Evolutionary conservation across 2,329 filamentous ascomycete species (phyloP).

Genomic region (Nigrograna mackinnonii): DNA sequence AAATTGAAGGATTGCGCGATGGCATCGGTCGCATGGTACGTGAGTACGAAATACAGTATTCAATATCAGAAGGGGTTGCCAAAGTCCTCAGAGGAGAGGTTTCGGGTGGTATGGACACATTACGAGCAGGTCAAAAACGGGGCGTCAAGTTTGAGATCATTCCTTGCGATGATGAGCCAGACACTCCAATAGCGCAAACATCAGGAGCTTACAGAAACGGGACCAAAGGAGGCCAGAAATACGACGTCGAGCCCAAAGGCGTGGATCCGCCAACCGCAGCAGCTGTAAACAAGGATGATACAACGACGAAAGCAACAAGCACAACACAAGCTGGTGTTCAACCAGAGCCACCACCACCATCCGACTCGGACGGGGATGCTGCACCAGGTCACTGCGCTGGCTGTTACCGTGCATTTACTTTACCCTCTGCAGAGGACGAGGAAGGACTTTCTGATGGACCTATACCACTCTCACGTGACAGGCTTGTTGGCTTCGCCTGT

Average conservation of each 20-base stretch:
- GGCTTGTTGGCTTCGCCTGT: constrained; percentile 78
- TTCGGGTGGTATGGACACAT: constrained; percentile 75
- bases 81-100: constrained; percentile 87
- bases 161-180: constrained; percentile 39
- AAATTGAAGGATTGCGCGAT: constrained; percentile 87
- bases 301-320: constrained; percentile 21
- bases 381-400: constrained; percentile 38
- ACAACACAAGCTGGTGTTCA: constrained; percentile 17
- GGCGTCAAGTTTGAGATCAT: constrained; percentile 88
- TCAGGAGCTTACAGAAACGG: constrained; percentile 3
- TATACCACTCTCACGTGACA: constrained; percentile 53
- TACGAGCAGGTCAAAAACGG: constrained; percentile 78
- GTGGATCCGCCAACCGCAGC: constrained; percentile 29
- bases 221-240: constrained; percentile 13
- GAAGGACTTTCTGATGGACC: constrained; percentile 26
- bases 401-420: constrained; percentile 33
- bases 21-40: constrained; percentile 89
- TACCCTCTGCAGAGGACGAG: constrained; percentile 34
- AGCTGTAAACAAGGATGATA: constrained; percentile 23
- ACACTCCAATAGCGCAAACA: constrained; percentile 5
- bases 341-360: constrained; percentile 25
- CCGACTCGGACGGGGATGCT: constrained; percentile 24
- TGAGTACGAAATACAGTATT: constrained; percentile 93
- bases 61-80: constrained; percentile 88
- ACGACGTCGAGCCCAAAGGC: constrained; percentile 31